phyloP scores from a whole-genome alignment of 2,329 filamentous ascomycete genomes.

The Epichloe festucae region DNA sequence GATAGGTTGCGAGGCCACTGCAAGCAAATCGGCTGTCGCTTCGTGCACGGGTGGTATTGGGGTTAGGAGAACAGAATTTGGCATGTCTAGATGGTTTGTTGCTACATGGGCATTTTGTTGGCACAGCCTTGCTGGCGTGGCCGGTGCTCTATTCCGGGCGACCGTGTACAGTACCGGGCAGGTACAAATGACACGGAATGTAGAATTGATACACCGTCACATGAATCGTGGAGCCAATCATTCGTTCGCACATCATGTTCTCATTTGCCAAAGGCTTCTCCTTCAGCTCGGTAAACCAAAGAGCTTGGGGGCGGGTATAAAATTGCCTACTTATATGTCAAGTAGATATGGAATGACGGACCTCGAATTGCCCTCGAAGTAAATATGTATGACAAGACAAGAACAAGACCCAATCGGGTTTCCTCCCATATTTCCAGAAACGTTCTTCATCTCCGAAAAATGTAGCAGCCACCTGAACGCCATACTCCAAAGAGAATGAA shows the following conservation, averaged over 20 bases:
- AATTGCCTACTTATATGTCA: neutral
- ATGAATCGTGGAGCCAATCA: no score
- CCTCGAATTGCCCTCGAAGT: neutral
- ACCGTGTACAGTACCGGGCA: neutral
- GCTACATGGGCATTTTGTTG: neutral
- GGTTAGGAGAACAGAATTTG: neutral
- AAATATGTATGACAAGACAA: neutral
- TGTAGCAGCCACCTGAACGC: constrained; percentile 1
- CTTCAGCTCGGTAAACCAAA: neutral
- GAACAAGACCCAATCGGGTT: neutral
- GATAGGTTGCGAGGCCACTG: no score
- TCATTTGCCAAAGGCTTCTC: neutral
- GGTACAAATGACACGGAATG: neutral
- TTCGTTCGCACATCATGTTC: no score
- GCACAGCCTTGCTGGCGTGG: neutral
- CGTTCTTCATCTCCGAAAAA: neutral
- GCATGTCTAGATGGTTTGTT: neutral
- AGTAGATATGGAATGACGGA: neutral
- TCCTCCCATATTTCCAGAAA: neutral
- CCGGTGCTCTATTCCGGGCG: neutral
- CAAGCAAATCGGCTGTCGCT: neutral
- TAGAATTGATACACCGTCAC: neutral
- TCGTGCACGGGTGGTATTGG: neutral
- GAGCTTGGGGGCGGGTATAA: constrained; percentile 1
- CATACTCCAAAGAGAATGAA: neutral